Evolutionary conservation across 352 stramenopile genomes (phyloP), one percentile per base, ranked within the genome.

Genomic region (Albugo candida): DNA sequence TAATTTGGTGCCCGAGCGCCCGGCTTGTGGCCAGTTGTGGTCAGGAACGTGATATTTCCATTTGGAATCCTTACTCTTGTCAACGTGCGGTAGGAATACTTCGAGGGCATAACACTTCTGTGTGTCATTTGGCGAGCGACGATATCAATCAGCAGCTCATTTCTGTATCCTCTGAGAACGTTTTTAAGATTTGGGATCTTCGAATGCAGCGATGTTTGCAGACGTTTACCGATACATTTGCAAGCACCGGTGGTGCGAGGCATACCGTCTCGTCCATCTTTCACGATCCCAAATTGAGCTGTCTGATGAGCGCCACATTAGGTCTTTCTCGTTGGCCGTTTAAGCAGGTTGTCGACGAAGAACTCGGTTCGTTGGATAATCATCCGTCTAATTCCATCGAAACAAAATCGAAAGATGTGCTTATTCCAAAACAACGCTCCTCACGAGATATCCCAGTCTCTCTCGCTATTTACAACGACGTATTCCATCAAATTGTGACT

Each of bases 51-150:
- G 70, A 87, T 47, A 86, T 89, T 42, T 71, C 83, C 38, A 81
- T 93, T 34, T 93, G 81, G 81, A 93, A 89, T 49, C 79, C 80
- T 40, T 93, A 89, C 61, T 88, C 76, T 14, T 89, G 77, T 16
- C 75, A 83, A 41, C 69, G 72, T 36, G 70, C 75, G 2, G 75
- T 82, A 13, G 74, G 67, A 1, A 86, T 68, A 1, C 63, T 86
- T 12, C 65, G 70, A 3, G 74, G 74, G 11, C 72, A 87, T 53
- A 83, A 70, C 13, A 80, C 70, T 20, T 84, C 67, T 2, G 71
- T 91, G 16, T 42, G 83, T 19, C 75, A 87, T 45, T 58, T 91
- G 13, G 69, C 70, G 6, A 81, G 70, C 31, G 77, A 87, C 27
- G 75, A 91, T 41, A 74, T 82, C 39, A 86, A 91, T 41, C 83